Conservation (phyloP, 371 early-diverging fungal species). For the Mortierella sp. region DNA sequence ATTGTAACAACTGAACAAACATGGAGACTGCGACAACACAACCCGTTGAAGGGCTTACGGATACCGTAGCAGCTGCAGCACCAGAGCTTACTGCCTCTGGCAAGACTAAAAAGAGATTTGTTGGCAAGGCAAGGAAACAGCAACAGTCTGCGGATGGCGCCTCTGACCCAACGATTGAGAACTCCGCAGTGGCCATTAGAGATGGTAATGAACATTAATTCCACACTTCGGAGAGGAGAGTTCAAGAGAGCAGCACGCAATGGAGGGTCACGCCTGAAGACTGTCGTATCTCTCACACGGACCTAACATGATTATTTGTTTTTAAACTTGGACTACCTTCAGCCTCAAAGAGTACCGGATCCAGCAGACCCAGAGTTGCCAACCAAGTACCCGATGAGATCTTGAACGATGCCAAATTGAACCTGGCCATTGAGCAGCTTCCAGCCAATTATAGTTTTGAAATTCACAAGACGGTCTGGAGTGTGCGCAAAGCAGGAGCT, state of each 20-base stretch:
- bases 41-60: background rate
- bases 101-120: conserved; percentile 72
- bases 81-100: conserved; percentile 51
- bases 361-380: conserved; percentile 62
- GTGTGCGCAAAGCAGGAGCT: conserved; percentile 83
- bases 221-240: background rate
- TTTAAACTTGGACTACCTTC: background rate
- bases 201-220: conserved; percentile 35
- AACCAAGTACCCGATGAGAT: conserved; percentile 92
- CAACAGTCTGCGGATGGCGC: conserved; percentile 20
- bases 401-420: conserved; percentile 81
- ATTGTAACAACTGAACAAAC: background rate
- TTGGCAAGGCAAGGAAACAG: conserved; percentile 67
- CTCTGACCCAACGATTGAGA: conserved; percentile 64
- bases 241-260: too few relatives aligned
- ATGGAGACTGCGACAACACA: conserved; percentile 20
- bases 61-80: conserved; percentile 2
- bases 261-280: background rate
- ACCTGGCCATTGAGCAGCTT: conserved; percentile 86
- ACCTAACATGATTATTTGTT: background rate
- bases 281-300: too few relatives aligned
- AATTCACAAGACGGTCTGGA: conserved; percentile 97
- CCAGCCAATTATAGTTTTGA: conserved; percentile 99
- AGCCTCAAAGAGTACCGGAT: conserved; percentile 33
- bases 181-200: conserved; percentile 63